phyloP scores from a whole-genome alignment of 768 basidiomycete genomes.

The Termitomyces sp. region DNA sequence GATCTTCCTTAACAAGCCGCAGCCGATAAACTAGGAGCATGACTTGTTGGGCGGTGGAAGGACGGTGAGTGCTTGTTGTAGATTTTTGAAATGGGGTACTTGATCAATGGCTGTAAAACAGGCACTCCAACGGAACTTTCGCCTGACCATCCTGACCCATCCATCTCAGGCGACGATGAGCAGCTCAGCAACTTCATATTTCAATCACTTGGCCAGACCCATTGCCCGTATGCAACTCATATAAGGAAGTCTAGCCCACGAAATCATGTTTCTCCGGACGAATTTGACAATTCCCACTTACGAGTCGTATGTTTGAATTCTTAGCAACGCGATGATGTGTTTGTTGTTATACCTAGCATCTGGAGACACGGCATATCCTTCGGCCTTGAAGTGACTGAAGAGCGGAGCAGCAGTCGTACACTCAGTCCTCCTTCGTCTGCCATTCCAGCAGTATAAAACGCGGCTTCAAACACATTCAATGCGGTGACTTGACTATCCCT shows the following conservation, averaged over 20 bases:
- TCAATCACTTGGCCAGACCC: conserved; percentile 6
- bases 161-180: conserved; percentile 8
- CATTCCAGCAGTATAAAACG: conserved; percentile 16
- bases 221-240: conserved; percentile 16
- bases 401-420: conserved; percentile 2
- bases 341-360: neutral
- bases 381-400: conserved; percentile 7
- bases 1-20: neutral
- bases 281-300: conserved; percentile 9
- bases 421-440: conserved; percentile 10
- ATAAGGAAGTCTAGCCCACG: conserved; percentile 17
- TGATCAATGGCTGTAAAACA: neutral
- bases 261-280: conserved; percentile 11
- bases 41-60: conserved; percentile 20
- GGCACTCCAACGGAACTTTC: conserved; percentile 16
- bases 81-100: neutral
- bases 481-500: neutral
- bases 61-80: neutral
- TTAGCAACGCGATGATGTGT: neutral
- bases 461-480: conserved; percentile 14
- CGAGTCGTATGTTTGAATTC: neutral
- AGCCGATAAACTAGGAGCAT: conserved; percentile 5
- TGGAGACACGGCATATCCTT: conserved; percentile 10
- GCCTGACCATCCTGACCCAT: conserved; percentile 9
- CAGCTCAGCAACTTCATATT: conserved; percentile 22